A percentile compares a stretch with the other conserved stretches of the same genome.
phyloP scores from a whole-genome alignment of 2,329 filamentous ascomycete species.

The Pseudomassariella vexata region DNA sequence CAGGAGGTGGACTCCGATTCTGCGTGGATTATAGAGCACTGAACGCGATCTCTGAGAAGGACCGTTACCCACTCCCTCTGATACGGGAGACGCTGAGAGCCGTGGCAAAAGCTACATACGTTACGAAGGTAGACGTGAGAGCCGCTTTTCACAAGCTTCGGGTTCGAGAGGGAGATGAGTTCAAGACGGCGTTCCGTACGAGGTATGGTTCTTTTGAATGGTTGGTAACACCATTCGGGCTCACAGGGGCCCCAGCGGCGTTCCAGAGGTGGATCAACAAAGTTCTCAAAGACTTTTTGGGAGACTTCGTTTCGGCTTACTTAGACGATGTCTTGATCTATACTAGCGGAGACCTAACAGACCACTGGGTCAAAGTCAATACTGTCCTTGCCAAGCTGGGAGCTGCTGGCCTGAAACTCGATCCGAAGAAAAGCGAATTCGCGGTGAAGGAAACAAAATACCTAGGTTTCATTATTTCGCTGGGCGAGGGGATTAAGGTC shows the following conservation, averaged over 20 bases:
- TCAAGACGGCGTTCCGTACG: slow-evolving; percentile 27
- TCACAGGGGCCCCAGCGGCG: slow-evolving; percentile 12
- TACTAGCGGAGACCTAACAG: slow-evolving; percentile 11
- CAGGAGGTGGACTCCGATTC: too few species aligned
- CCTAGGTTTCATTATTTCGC: slow-evolving; percentile 22
- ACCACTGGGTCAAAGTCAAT: slow-evolving; percentile 18
- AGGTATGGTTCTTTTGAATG: slow-evolving; percentile 23
- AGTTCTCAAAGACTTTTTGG: slow-evolving; percentile 4
- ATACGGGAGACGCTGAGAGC: too few species aligned
- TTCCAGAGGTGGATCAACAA: slow-evolving; percentile 11
- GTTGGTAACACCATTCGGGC: slow-evolving; percentile 21
- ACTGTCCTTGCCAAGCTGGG: slow-evolving; percentile 9
- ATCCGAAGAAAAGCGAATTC: slow-evolving; percentile 24
- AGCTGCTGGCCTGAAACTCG: slow-evolving; percentile 6
- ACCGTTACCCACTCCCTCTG: too few species aligned
- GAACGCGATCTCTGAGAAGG: too few species aligned
- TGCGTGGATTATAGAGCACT: too few species aligned
- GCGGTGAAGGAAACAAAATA: slow-evolving; percentile 22
- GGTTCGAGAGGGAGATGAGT: slow-evolving; percentile 26
- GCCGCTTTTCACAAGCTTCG: too few species aligned
- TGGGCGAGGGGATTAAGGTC: slow-evolving; percentile 18
- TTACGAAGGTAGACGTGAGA: too few species aligned
- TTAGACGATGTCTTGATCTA: slow-evolving; percentile 20
- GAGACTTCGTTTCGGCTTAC: slow-evolving; percentile 9
- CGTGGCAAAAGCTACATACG: too few species aligned